Conservation (phyloP, 177 flowering plant species). For the Telopea speciosissima region DNA sequence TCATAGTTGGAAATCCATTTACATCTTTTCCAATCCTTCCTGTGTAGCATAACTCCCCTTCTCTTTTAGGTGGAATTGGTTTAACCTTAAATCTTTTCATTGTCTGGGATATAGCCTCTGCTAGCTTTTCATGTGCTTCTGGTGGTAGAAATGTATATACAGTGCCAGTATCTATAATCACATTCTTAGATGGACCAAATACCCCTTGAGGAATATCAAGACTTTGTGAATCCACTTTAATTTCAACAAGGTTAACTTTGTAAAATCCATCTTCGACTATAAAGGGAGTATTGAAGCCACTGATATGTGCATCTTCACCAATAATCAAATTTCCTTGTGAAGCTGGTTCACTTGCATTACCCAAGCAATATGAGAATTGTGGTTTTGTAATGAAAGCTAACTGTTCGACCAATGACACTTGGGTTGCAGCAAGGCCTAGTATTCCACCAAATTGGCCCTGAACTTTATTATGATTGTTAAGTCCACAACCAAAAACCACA, state of each 20-base stretch:
- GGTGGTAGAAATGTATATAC: constrained; percentile 2
- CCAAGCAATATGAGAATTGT: constrained; percentile 38
- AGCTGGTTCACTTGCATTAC: constrained; percentile 15
- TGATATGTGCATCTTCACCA: constrained; percentile 16
- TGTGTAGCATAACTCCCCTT: constrained; percentile 16
- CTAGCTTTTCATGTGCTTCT: constrained; percentile 9
- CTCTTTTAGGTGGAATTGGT: not conserved
- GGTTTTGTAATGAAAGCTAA: not conserved
- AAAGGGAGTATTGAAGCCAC: constrained; percentile 19
- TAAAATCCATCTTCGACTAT: constrained; percentile 2
- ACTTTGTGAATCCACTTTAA: constrained; percentile 20
- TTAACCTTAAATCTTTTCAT: not conserved
- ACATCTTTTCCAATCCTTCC: constrained; percentile 23
- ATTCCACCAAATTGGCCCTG: constrained; percentile 12
- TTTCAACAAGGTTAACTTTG: constrained; percentile 10
- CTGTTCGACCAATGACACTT: constrained; percentile 6
- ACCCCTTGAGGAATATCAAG: constrained; percentile 13
- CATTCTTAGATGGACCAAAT: not conserved
- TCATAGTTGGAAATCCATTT: constrained; percentile 27
- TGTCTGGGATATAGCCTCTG: constrained; percentile 7
- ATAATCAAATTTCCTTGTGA: constrained; percentile 17
- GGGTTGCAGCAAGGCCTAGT: constrained; percentile 20
- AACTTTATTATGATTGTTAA: not conserved
- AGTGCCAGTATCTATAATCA: constrained; percentile 24
- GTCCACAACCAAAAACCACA: constrained; percentile 27